Base-by-base conservation (phyloP, 2,329 filamentous ascomycete species). In the Aspergillus eucalypticola region DNA sequence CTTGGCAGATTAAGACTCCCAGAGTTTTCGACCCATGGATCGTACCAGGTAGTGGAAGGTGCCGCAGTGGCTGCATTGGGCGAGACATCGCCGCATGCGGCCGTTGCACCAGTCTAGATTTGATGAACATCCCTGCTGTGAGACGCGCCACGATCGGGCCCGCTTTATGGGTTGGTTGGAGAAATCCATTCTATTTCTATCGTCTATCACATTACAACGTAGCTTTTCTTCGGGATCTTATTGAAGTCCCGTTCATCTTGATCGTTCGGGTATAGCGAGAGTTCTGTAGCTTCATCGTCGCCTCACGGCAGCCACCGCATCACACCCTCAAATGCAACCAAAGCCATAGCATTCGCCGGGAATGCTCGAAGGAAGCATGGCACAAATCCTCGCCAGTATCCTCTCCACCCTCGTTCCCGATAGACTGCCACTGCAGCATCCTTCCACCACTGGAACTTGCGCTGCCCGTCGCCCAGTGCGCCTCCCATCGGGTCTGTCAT, bases 281-380 rank as follows among this genome's bases (percentile, higher is more conserved):
- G n/a, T 35, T 52, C n/a, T 15, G 15, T 50, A 29, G 13, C 27
- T 41, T 35, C n/a, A 42, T 8, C 23, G 32, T 53, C 38, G 2
- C 44, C 48, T 67, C 70, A 80, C 56, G 78, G 77, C 63, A 81
- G 67, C 56, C 69, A 71, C 61, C 92, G 86, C 90, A 96, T 94
- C 56, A 95, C 90, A 2, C 89, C 91, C 76, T 99, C 95, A 81
- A 98, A 98, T 27, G 90, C 93, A 56, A 97, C 87, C 72, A 98
- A 78, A 1, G 95, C 94, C 86, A 95, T 90, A 0, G 93, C 95
- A 81, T 98, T 98, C 23, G 95, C 94, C 13, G 95, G 95, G 75
- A 98, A 98, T 3, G 95, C 95, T 66, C 95, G 83, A 73, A 98
- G 74, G 74, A 98, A 96, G 75, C 94, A 98, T 2, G 95, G 95